Evolutionary conservation across 2,329 filamentous ascomycete species (phyloP).

Genomic region (Cladorrhinum sp.): DNA sequence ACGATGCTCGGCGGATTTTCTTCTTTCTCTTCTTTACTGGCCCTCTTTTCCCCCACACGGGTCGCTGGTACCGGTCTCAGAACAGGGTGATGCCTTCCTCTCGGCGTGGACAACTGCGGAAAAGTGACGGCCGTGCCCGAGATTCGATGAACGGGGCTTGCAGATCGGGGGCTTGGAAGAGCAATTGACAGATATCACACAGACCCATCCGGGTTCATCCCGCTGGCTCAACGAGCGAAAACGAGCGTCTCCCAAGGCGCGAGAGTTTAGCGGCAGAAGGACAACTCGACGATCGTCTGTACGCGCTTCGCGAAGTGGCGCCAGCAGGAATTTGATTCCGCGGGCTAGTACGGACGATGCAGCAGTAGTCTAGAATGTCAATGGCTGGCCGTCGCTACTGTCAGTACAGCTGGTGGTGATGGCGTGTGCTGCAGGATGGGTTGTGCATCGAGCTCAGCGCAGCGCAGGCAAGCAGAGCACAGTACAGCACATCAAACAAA

Average conservation of each 20-base stretch:
- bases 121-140: constrained; percentile 16
- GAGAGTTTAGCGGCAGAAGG: constrained; percentile 10
- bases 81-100: constrained; percentile 8
- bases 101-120: constrained; percentile 18
- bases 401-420: background rate
- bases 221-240: constrained; percentile 17
- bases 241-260: constrained; percentile 10
- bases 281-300: constrained; percentile 20
- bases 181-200: constrained; percentile 25
- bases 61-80: constrained; percentile 14
- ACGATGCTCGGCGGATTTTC: background rate
- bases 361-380: constrained; percentile 16
- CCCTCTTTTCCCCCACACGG: constrained; percentile 15
- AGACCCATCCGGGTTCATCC: constrained; percentile 16
- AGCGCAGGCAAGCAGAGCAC: constrained; percentile 4
- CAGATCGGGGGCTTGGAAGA: constrained; percentile 25
- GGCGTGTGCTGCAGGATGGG: background rate
- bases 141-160: constrained; percentile 19
- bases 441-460: background rate
- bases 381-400: background rate
- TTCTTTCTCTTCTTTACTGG: constrained; percentile 6
- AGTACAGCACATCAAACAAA: constrained; percentile 14
- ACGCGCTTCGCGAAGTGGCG: constrained; percentile 22
- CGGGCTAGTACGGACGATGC: constrained; percentile 9
- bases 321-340: constrained; percentile 16